Evolutionary conservation across 2,329 filamentous ascomycete species (phyloP), one percentile per base, ranked within the genome.

Genomic region (Cladobotryum protrusum): DNA sequence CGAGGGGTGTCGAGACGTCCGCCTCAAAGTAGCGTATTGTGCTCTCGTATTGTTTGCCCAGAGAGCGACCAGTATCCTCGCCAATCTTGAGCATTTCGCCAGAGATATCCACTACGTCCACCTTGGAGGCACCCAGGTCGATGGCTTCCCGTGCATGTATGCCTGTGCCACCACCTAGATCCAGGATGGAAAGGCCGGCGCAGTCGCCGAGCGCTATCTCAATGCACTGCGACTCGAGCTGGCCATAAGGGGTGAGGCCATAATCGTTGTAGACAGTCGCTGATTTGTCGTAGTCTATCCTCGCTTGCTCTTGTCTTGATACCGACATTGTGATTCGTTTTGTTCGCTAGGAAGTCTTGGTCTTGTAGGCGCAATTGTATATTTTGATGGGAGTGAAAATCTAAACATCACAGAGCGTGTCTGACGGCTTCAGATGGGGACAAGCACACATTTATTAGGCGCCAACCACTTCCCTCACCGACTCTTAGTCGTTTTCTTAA

Each of bases 41-140:
- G 3, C 20, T 46, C 8, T 32, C 20, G 24, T 29, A 29, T 8
- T 29, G 24, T 17, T 44, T 44, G 6, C 46, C 50, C 4, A 32
- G 17, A n/a, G 34, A 14, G 2, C 9, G 17, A 15, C 24, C 32
- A 13, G 15, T 48, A 1, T 11, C 39, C 14, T 43, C 20, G 8
- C 17, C 49, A 14, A 52, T 24, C 4, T 33, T 15, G 7, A 52
- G 18, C 50, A 52, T 52, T 6, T 39, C 19, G 17, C 17, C 12
- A 11, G 45, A 48, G 20, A 45, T 15, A n/a, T 52, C 50, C 17
- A 52, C 46, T 18, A 52, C 33, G 24, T 52, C 50, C 19, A 52
- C 45, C 5, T 19, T 18, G 17, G n/a, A 20, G 4, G 50, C 50
- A 18, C 50, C 50, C 3, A 45, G 45, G 18, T 34, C 41, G 5